These are phyloP conservation scores for Starmerella tilneyi DNA, from an alignment of 805 yeast genomes.

Conservation along the genomic window DNA sequence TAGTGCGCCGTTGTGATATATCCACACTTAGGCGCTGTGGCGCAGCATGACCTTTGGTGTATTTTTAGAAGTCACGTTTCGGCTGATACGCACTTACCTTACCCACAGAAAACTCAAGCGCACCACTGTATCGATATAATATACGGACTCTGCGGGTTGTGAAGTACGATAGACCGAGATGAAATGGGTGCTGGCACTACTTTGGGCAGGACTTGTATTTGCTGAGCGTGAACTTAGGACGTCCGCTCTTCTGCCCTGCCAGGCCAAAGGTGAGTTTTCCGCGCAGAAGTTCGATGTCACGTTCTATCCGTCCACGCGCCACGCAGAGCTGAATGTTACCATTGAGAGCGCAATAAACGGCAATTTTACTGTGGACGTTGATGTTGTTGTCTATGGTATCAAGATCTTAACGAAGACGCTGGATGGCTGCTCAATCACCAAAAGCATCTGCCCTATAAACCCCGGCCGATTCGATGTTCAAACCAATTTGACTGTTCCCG, in stretches of 20 bases:
- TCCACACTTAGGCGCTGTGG: neutral
- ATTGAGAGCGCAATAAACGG: constrained; percentile 73
- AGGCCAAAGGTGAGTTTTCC: constrained; percentile 77
- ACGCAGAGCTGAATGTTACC: constrained; percentile 56
- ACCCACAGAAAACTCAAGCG: neutral
- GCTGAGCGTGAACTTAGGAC: constrained; percentile 36
- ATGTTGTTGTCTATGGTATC: constrained; percentile 73
- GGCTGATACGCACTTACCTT: neutral
- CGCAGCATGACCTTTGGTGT: neutral
- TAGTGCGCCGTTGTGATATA: neutral
- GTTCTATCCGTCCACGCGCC: constrained; percentile 54
- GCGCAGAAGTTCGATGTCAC: constrained; percentile 72
- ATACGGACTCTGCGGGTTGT: neutral
- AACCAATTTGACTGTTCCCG: constrained; percentile 39
- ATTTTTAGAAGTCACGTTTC: constrained; percentile 7
- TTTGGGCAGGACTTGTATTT: constrained; percentile 10
- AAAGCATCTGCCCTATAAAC: constrained; percentile 68
- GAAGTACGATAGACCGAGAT: neutral
- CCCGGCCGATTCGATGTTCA: constrained; percentile 75
- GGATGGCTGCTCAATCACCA: constrained; percentile 51
- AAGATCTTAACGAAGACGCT: constrained; percentile 46
- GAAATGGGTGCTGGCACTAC: constrained; percentile 4
- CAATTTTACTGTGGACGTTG: constrained; percentile 53
- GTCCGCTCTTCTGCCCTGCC: constrained; percentile 76
- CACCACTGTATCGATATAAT: neutral